Evolutionary conservation across 2,329 filamentous ascomycete genomes (phyloP).

Genomic region (Monosporascus sp.): DNA sequence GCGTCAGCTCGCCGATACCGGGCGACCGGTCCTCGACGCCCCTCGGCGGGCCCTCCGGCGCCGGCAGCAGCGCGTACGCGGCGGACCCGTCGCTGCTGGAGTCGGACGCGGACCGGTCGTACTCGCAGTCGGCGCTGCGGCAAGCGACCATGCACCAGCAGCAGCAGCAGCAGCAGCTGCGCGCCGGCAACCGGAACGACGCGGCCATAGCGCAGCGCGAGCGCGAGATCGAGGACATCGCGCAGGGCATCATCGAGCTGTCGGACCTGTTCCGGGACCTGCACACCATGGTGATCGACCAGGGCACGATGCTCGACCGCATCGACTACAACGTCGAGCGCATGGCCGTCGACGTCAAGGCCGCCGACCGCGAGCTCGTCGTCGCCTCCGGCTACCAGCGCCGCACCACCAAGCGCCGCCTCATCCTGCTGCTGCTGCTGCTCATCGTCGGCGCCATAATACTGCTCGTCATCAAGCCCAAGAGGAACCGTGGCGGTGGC

Average conservation of each 20-base stretch:
- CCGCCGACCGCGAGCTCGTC: slow-evolving; percentile 84
- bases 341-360: slow-evolving; percentile 91
- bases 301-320: slow-evolving; percentile 85
- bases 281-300: slow-evolving; percentile 91
- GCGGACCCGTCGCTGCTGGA: slow-evolving; percentile 81
- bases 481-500: slow-evolving; percentile 31
- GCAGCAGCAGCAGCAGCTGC: slow-evolving; percentile 44
- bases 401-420: slow-evolving; percentile 82
- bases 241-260: slow-evolving; percentile 94
- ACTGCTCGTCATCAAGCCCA: slow-evolving; percentile 74
- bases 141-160: slow-evolving; percentile 60
- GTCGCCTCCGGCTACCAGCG: slow-evolving; percentile 86
- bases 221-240: slow-evolving; percentile 95
- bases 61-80: slow-evolving; percentile 51
- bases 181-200: slow-evolving; percentile 59
- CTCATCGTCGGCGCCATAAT: slow-evolving; percentile 85
- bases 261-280: slow-evolving; percentile 95
- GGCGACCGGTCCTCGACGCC: slow-evolving; percentile 51
- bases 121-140: slow-evolving; percentile 79
- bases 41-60: slow-evolving; percentile 12
- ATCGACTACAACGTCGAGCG: slow-evolving; percentile 98
- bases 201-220: slow-evolving; percentile 84
- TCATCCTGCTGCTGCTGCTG: slow-evolving; percentile 82
- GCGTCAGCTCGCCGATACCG: slow-evolving; percentile 42
- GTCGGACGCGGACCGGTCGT: slow-evolving; percentile 87